Evolutionary conservation across 1,284 basidiomycete genomes (phyloP).

Genomic region (Boletus mariae): DNA sequence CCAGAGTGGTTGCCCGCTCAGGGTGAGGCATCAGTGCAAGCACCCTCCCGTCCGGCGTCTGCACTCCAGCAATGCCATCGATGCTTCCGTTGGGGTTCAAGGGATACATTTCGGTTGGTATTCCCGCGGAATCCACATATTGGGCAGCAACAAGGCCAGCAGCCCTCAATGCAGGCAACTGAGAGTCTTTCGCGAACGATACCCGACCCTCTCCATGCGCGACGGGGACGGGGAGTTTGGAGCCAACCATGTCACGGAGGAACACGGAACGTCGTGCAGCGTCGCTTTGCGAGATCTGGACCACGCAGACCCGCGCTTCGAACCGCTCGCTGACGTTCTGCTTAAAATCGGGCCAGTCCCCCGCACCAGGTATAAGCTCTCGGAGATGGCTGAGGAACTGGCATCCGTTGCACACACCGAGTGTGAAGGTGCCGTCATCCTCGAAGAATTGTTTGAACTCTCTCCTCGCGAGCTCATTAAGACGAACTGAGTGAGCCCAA

Average conservation of each 20-base stretch:
- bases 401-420: slow-evolving; percentile 98
- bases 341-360: slow-evolving; percentile 90
- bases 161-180: slow-evolving; percentile 42
- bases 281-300: slow-evolving; percentile 66
- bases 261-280: slow-evolving; percentile 73
- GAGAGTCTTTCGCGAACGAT: slow-evolving; percentile 51
- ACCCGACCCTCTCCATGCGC: slow-evolving; percentile 96
- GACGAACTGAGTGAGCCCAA: slow-evolving; percentile 92
- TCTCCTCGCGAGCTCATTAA: slow-evolving; percentile 69
- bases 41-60: slow-evolving; percentile 83
- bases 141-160: slow-evolving; percentile 64
- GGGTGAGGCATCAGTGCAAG: slow-evolving; percentile 97
- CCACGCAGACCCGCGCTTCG: slow-evolving; percentile 82
- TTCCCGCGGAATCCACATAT: slow-evolving; percentile 71
- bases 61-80: slow-evolving; percentile 84
- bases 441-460: slow-evolving; percentile 85
- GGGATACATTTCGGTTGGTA: slow-evolving; percentile 78
- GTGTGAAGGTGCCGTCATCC: slow-evolving; percentile 77
- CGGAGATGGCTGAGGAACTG: slow-evolving; percentile 91
- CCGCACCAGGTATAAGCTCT: slow-evolving; percentile 84
- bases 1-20: slow-evolving; percentile 72
- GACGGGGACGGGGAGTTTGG: slow-evolving; percentile 86
- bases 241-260: slow-evolving; percentile 83
- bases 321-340: slow-evolving; percentile 87
- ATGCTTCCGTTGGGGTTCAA: slow-evolving; percentile 94